Evolutionary conservation across 768 basidiomycete genomes (phyloP), one percentile per base, ranked within the genome.

Genomic region (Postia placenta): DNA sequence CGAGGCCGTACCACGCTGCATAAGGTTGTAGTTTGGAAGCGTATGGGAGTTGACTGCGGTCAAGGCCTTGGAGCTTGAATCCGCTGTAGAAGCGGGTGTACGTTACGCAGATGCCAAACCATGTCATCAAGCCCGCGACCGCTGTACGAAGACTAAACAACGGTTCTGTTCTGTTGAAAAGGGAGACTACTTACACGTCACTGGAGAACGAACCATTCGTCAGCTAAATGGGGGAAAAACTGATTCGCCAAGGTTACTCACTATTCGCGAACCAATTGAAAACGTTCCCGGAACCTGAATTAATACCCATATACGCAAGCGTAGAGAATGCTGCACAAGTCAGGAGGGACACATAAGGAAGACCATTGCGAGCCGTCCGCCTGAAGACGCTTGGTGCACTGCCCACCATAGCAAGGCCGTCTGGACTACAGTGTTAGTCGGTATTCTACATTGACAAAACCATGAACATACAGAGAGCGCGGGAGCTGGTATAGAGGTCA

Each of bases 401-500:
- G 2, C 87, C 85, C 28, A 80, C 72, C 14, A 75, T 58, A 22
- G 93, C 86, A 49, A 97, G 76, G 45, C 90, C 92, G 65, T 94
- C 87, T 87, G 38, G 47, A 44, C 19, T 3, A 33, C 9, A 7
- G n/a, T 30, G 52, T 47, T 33, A 47, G 40, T 22, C 14, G 40
- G 24, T 44, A 48, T 23, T 2, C 17, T 44, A 27, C 4, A 43
- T 24, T 7, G 11, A 25, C 20, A 23, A 14, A n/a, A 36, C 2
- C 22, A 0, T 28, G 36, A 23, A 72, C 84, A 57, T 53, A 88
- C 87, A 94, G 7, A 97, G 74, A 0, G 87, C 87, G 47, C 88
- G 82, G 15, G 92, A 92, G 40, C 85, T 85, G 3, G 91, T 93
- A 69, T 92, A 95, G 40, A 96, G 64, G 63, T 95, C 92, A 63